Evolutionary conservation across 2,329 filamentous ascomycete genomes (phyloP).

Genomic region (Alternaria hordeiaustralica): DNA sequence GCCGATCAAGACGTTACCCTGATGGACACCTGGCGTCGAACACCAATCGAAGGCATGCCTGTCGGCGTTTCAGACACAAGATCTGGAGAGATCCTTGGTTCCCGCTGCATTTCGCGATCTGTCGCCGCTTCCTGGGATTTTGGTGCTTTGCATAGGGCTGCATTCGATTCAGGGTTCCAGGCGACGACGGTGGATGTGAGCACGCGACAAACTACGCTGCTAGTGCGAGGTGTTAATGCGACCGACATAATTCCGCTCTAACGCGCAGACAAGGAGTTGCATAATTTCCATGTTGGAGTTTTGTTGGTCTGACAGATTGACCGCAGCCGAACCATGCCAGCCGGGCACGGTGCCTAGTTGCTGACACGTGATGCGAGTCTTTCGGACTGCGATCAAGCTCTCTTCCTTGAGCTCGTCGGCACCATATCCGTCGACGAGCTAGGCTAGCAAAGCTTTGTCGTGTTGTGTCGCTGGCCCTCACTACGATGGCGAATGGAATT

Average conservation of each 20-base stretch:
- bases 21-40: conserved; percentile 23
- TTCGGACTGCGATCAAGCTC: neutral
- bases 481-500: conserved; percentile 9
- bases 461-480: neutral
- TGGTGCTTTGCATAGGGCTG: neutral
- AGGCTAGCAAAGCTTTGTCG: conserved; percentile 4
- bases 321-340: neutral
- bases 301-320: neutral
- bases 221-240: neutral
- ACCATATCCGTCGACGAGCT: neutral
- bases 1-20: conserved; percentile 28
- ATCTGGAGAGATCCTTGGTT: conserved; percentile 22
- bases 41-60: conserved; percentile 18
- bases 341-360: neutral
- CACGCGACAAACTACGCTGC: conserved; percentile 8
- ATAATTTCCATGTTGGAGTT: neutral
- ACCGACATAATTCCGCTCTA: neutral
- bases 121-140: conserved; percentile 9
- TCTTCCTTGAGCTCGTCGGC: neutral
- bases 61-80: conserved; percentile 23
- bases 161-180: neutral
- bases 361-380: neutral
- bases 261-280: neutral
- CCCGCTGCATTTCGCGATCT: conserved; percentile 21
- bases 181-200: neutral